Percentiles rank a stretch among this genome's conserved stretches.
phyloP scores from a whole-genome alignment of 2,329 filamentous ascomycete species.

The Chrysoporthe austroafricana region DNA sequence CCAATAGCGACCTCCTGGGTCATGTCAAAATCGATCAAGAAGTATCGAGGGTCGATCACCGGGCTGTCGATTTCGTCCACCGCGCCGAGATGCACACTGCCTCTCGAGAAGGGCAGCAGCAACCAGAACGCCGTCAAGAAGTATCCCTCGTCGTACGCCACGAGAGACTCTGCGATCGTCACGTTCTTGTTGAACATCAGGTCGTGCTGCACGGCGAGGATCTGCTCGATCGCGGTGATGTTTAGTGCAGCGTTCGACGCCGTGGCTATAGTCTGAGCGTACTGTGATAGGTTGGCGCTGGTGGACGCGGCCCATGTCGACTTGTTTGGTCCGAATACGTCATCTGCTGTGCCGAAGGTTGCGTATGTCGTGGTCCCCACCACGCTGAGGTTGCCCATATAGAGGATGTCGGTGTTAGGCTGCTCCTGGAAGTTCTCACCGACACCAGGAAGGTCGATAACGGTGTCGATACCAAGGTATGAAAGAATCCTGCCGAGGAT shows the following conservation, averaged over 20 bases:
- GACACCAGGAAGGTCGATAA: constrained; percentile 39
- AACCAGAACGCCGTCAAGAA: constrained; percentile 44
- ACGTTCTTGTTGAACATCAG: constrained; percentile 51
- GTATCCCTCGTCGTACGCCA: constrained; percentile 36
- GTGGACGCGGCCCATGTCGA: constrained; percentile 31
- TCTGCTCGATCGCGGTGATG: constrained; percentile 40
- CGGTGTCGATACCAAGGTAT: constrained; percentile 34
- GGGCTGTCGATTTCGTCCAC: constrained; percentile 41
- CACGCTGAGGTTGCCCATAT: constrained; percentile 31
- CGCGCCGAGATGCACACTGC: constrained; percentile 46
- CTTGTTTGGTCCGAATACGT: constrained; percentile 37
- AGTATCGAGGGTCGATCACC: constrained; percentile 42
- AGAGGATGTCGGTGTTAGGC: constrained; percentile 39
- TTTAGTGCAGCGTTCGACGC: constrained; percentile 20
- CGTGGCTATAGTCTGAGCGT: constrained; percentile 12
- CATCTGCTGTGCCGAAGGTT: constrained; percentile 36
- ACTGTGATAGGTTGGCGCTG: constrained; percentile 32
- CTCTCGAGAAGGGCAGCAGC: constrained; percentile 45
- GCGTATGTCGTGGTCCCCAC: constrained; percentile 34
- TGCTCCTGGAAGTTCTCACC: constrained; percentile 45
- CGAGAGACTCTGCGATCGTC: constrained; percentile 52
- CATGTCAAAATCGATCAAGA: constrained; percentile 43
- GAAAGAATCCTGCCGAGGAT: constrained; percentile 41
- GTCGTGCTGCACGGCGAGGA: constrained; percentile 51
- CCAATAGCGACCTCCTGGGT: constrained; percentile 35